phyloP scores from a whole-genome alignment of 805 yeast species.

The Hanseniaspora pseudoguilliermondii region DNA sequence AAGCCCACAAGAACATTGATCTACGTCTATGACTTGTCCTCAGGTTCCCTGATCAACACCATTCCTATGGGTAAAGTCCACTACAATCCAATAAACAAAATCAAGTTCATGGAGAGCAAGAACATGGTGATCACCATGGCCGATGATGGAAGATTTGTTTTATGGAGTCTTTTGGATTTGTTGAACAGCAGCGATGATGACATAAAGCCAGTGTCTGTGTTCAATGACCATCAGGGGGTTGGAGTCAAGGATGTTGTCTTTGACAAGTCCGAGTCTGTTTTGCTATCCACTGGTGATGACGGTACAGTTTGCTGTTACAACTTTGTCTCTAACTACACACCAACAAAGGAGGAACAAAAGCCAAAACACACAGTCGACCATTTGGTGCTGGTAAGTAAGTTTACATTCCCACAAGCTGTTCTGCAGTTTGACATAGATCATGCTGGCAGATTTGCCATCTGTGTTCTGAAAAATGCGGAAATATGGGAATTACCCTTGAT shows the following conservation, averaged over 20 bases:
- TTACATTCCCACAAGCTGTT: conserved; percentile 11
- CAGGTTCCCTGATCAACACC: conserved; percentile 64
- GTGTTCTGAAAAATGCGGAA: conserved; percentile 7
- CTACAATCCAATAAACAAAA: conserved; percentile 56
- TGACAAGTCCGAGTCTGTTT: conserved; percentile 1
- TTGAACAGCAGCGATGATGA: conserved; percentile 27
- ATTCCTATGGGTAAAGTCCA: conserved; percentile 40
- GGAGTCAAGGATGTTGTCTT: conserved; percentile 20
- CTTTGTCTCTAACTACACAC: conserved; percentile 1
- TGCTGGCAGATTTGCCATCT: conserved; percentile 6
- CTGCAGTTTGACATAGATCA: conserved; percentile 4
- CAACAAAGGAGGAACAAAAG: not conserved
- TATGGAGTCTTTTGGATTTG: conserved; percentile 61
- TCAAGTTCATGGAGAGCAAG: conserved; percentile 51
- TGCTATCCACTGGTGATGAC: conserved; percentile 10
- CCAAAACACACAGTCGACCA: not conserved
- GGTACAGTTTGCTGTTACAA: conserved; percentile 11
- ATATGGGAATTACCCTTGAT: conserved; percentile 9
- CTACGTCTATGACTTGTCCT: conserved; percentile 71
- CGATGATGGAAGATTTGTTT: conserved; percentile 61
- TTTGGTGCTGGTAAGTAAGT: conserved; percentile 5
- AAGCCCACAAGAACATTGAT: conserved; percentile 30
- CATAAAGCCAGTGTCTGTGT: conserved; percentile 44
- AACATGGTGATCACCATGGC: conserved; percentile 64
- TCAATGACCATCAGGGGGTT: conserved; percentile 40